Conservation (phyloP, 2,329 filamentous ascomycete species). For the Incumbomyces lentus region DNA sequence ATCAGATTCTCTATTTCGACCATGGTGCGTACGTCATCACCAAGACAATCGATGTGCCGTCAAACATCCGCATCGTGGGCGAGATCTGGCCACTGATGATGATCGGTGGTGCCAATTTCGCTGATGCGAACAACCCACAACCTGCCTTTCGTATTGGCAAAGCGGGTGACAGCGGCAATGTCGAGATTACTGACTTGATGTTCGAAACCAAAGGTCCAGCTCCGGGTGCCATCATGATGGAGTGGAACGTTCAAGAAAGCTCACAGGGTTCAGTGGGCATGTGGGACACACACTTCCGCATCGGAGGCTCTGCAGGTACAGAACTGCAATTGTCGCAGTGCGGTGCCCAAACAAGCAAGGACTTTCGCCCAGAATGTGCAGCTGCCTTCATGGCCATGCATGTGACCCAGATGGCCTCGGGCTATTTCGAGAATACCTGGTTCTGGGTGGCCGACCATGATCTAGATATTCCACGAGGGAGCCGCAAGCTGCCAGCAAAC, state of each 20-base stretch:
- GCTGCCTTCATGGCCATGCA: slow-evolving; percentile 59
- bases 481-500: background rate
- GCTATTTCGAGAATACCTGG: slow-evolving; percentile 83
- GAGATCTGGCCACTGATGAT: slow-evolving; percentile 88
- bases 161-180: slow-evolving; percentile 62
- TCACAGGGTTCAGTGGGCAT: slow-evolving; percentile 63
- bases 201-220: slow-evolving; percentile 75
- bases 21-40: slow-evolving; percentile 54
- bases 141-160: slow-evolving; percentile 80
- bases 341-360: slow-evolving; percentile 61
- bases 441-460: slow-evolving; percentile 88
- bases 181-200: slow-evolving; percentile 82
- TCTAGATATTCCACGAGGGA: slow-evolving; percentile 59
- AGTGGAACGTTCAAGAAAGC: slow-evolving; percentile 73
- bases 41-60: slow-evolving; percentile 51
- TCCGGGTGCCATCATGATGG: slow-evolving; percentile 77
- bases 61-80: slow-evolving; percentile 76
- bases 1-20: slow-evolving; percentile 54
- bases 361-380: slow-evolving; percentile 56
- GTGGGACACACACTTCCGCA: slow-evolving; percentile 93
- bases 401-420: slow-evolving; percentile 46
- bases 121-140: slow-evolving; percentile 62
- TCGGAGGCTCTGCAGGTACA: slow-evolving; percentile 79
- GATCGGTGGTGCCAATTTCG: slow-evolving; percentile 65
- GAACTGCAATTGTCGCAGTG: slow-evolving; percentile 70